These are phyloP conservation scores for Fusarium irregulare DNA, from an alignment of 2,329 filamentous ascomycete species.

Conservation along the genomic window DNA sequence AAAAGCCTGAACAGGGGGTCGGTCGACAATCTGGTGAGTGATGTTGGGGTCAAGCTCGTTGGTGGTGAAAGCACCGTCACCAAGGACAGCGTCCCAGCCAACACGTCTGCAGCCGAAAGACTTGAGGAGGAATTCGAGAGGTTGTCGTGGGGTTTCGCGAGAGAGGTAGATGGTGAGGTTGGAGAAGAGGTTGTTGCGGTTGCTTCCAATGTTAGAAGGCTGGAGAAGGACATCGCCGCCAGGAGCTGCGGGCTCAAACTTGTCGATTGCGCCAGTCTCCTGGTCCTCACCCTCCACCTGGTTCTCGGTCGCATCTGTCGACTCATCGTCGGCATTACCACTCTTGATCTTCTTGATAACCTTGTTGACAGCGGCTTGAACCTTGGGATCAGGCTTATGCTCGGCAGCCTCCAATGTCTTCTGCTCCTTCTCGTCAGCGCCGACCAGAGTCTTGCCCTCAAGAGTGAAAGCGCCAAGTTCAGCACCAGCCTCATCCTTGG, in stretches of 20 bases:
- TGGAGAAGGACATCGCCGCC: conserved; percentile 89
- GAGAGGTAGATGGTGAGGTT: conserved; percentile 93
- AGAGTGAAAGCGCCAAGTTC: conserved; percentile 92
- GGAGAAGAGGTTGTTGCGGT: conserved; percentile 82
- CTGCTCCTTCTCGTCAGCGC: conserved; percentile 59
- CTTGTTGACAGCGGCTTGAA: conserved; percentile 75
- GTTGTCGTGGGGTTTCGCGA: conserved; percentile 89
- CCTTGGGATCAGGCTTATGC: conserved; percentile 69
- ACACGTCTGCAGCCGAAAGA: conserved; percentile 96
- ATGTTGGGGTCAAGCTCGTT: conserved; percentile 89
- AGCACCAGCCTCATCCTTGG: conserved; percentile 88
- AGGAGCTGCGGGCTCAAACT: conserved; percentile 85
- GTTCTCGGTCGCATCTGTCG: conserved; percentile 53
- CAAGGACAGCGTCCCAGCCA: conserved; percentile 91
- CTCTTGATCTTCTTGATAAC: conserved; percentile 75
- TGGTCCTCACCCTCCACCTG: conserved; percentile 61
- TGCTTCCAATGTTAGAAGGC: conserved; percentile 73
- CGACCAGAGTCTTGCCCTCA: conserved; percentile 75
- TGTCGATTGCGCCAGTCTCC: conserved; percentile 78
- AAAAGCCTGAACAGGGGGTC: conserved; percentile 76
- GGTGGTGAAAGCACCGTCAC: conserved; percentile 91
- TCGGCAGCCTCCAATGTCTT: conserved; percentile 60
- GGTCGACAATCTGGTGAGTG: conserved; percentile 95
- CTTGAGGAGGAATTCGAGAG: conserved; percentile 91
- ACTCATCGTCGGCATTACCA: conserved; percentile 58